Base-by-base conservation (phyloP, 2,329 filamentous ascomycete species). In the Aspergillus latus region DNA sequence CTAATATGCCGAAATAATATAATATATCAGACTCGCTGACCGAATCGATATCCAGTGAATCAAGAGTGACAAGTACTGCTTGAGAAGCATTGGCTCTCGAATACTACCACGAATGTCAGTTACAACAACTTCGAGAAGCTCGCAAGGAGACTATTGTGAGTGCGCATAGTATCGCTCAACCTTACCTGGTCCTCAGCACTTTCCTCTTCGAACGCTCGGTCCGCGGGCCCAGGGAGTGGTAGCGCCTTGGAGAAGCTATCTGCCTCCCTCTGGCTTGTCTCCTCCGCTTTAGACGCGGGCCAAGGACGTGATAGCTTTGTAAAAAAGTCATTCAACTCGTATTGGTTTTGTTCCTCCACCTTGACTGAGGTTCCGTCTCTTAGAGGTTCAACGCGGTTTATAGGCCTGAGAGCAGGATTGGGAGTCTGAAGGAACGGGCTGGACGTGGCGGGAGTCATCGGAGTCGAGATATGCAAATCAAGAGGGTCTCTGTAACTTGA, bases 1-100 rank as follows among this genome's bases (percentile, higher is more conserved):
- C 54, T 5, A 75, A 43, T 1, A 71, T 63, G 9, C 68, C 69
- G 52, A 73, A 74, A 50, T 62, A 67, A 15, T 71, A 74, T 5
- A 74, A 43, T 1, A 66, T 60, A 16, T 66, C 57, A 4, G 59
- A 50, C n/a, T 52, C 48, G 7, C 50, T 55, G 46, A 71, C 34
- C 2, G 21, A 42, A 58, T 49, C 7, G 64, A 57, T 15, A 26
- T 49, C 5, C 3, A 56, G 26, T 5, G 60, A 56, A 43, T 39
- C 34, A 11, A 58, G 52, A 21, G 42, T 15, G 8, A 45, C 13
- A 3, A 26, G 16, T 32, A 26, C 10, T 28, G 26, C 32, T 9
- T 32, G 32, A 36, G 43, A 11, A 9, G 11, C 28, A n/a, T 10
- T n/a, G 4, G 26, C 26, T 39, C 21, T 26, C 11, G 4, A 21